Evolutionary conservation across 805 yeast species (phyloP).

Genomic region (Lipomyces kockii): DNA sequence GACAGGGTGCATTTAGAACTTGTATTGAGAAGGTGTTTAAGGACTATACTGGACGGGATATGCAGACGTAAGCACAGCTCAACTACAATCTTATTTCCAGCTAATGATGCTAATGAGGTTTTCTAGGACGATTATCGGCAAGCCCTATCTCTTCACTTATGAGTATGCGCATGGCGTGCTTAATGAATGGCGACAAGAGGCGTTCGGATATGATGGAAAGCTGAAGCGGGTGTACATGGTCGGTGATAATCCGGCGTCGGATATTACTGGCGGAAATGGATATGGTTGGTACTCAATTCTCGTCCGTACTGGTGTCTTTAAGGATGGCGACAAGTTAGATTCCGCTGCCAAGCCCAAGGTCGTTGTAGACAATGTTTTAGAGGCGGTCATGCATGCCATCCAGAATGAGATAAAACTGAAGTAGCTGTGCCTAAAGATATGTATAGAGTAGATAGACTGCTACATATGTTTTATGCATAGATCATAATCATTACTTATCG

Average conservation of each 20-base stretch:
- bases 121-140: constrained; percentile 68
- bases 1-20: constrained; percentile 85
- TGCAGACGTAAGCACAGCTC: constrained; percentile 45
- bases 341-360: constrained; percentile 52
- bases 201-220: constrained; percentile 20
- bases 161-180: constrained; percentile 80
- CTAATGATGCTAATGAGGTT: neutral
- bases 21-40: constrained; percentile 63
- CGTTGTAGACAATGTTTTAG: constrained; percentile 56
- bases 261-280: constrained; percentile 83
- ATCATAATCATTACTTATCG: neutral
- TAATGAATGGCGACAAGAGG: constrained; percentile 49
- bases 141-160: constrained; percentile 78
- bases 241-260: constrained; percentile 95
- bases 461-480: neutral
- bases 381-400: constrained; percentile 52
- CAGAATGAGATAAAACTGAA: constrained; percentile 21
- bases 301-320: constrained; percentile 86
- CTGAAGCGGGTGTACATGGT: constrained; percentile 81
- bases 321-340: constrained; percentile 51
- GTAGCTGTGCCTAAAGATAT: neutral
- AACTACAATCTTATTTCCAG: neutral
- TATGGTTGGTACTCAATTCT: constrained; percentile 89
- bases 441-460: neutral
- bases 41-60: constrained; percentile 54